Base-by-base conservation (phyloP, 2,329 filamentous ascomycete genomes). In the Penicillium thymicola region DNA sequence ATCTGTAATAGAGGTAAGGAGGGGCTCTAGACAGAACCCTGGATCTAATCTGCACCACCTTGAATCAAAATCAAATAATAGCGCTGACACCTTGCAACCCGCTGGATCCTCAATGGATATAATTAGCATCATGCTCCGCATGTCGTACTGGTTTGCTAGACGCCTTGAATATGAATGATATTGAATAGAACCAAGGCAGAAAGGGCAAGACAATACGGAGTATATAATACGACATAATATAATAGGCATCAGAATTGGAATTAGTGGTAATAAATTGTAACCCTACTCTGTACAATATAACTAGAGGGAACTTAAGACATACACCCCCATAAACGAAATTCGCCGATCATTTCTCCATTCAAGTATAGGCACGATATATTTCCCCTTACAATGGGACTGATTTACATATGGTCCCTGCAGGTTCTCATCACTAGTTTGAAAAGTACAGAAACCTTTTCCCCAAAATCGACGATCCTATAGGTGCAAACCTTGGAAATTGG, bases 41-140 rank as follows among this genome's bases (percentile, higher is more conserved):
- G n/a, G 41, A 46, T 53, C 42, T 48, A 23, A 54, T 47, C 36
- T 34, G 44, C 25, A 16, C 23, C 21, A 25, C 21, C 30, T 37
- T 47, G 49, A 18, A 41, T 49, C 3, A 37, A 36, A 37, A 37
- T 25, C 23, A 38, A 48, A 44, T 27, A 54, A 49, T 49, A 48
- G 34, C 21, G 41, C 25, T 45, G 44, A 32, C n/a, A 50, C 52
- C 52, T 54, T 54, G 37, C 52, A 50, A 41, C 25, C 32, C 44
- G 45, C 7, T 37, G 37, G 37, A 27, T 54, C 50, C 23, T 21
- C 16, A 54, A 54, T 54, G 38, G 27, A 41, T 54, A 54, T 50
- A 54, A 42, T 50, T 50, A 49, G 45, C 25, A 47, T 40, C 14
- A 18, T 37, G 8, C 13, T 18, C 16, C 27, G 11, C 21, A 36